Evolutionary conservation across 768 basidiomycete species (phyloP), one percentile per base, ranked within the genome.

Genomic region (Lactarius tabidus): DNA sequence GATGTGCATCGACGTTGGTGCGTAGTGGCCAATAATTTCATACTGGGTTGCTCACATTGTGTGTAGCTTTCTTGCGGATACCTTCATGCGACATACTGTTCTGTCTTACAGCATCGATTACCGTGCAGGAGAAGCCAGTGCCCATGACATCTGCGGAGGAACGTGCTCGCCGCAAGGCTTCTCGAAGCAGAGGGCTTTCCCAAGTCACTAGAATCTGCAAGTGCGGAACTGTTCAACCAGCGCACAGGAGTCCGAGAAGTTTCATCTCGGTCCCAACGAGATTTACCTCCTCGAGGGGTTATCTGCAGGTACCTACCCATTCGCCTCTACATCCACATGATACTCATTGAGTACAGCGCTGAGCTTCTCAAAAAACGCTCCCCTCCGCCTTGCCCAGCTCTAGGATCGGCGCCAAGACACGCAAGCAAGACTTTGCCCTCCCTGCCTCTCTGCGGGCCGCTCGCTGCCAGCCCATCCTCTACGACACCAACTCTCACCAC

Each of bases 51-150:
- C 29, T 38, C 17, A 51, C 26, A 33, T 38, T 26, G 33, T 33
- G 38, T 59, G 62, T 64, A 62, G 57, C 68, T 54, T 65, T 88
- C 73, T 75, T 94, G 33, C 82, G 86, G 36, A 84, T 93, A 18
- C 79, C 81, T 36, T 83, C 89, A 56, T 71, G 78, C 3, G 85
- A 94, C 65, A 93, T 95, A 12, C 75, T 96, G 14, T 81, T 97
- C 31, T 93, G 89, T 71, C 75, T 97, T 33, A 97, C 94, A 0
- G 81, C 88, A 3, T 93, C 91, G 3, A 82, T 87, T n/a, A 97
- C 94, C 1, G 77, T 96, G n/a, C 84, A 95, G 57, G 92, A 95
- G 28, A 90, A 86, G 70, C 84, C 88, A 0, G 73, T 90, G 8
- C 75, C 81, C 17, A 70, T 81, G 15, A 82, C 80, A 2, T 75